Conservation (phyloP, 257 asterid species). For the Capsicum chinense region DNA sequence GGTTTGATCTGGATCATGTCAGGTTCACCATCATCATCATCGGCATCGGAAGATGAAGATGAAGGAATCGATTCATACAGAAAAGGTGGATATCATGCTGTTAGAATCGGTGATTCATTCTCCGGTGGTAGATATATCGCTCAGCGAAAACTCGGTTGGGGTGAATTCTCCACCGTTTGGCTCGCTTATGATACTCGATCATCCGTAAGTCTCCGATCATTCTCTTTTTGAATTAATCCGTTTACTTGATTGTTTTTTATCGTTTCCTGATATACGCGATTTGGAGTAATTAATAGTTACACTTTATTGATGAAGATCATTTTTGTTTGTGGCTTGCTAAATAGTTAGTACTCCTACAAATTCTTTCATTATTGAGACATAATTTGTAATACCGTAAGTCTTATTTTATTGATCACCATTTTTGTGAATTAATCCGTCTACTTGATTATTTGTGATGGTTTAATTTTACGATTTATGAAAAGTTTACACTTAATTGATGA, state of each 20-base stretch:
- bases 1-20: slow-evolving; percentile 49
- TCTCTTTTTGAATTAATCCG: neutral
- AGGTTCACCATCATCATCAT: slow-evolving; percentile 62
- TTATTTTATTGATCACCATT: no score
- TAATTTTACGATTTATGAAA: no score
- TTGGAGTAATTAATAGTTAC: no score
- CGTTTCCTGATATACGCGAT: neutral
- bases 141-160: slow-evolving; percentile 98
- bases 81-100: slow-evolving; percentile 92
- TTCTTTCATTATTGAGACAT: no score
- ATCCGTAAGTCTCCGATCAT: slow-evolving; percentile 53
- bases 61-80: slow-evolving; percentile 78
- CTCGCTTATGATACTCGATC: slow-evolving; percentile 84
- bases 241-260: neutral
- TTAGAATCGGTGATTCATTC: slow-evolving; percentile 79
- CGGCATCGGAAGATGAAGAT: slow-evolving; percentile 92
- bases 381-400: no score
- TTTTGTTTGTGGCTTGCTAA: neutral
- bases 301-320: no score
- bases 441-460: no score
- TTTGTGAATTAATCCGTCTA: no score
- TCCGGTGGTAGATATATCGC: slow-evolving; percentile 81
- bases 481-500: no score
- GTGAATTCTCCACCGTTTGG: slow-evolving; percentile 98
- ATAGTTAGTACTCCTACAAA: no score